Conservation (phyloP, 1,284 basidiomycete species). For the Athelia sp. region DNA sequence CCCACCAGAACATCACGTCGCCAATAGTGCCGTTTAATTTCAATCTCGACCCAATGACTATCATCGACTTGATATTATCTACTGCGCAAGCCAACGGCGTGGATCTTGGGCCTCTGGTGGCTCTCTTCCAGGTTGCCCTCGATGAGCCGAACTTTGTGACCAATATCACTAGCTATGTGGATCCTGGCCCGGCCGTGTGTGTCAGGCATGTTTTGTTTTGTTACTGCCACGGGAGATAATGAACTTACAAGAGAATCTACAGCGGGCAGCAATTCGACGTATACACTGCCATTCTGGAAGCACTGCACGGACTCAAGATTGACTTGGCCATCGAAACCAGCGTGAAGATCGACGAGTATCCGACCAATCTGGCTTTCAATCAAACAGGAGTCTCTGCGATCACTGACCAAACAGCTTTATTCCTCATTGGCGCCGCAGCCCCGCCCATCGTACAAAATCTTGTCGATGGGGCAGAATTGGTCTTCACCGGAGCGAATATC, state of each 20-base stretch:
- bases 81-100: constrained; percentile 53
- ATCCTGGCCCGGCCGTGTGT: constrained; percentile 46
- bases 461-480: constrained; percentile 53
- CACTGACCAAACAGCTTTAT: constrained; percentile 61
- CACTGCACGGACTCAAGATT: constrained; percentile 55
- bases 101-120: constrained; percentile 59
- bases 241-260: no score
- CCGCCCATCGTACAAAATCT: constrained; percentile 67
- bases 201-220: constrained; percentile 31
- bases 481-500: constrained; percentile 31
- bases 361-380: constrained; percentile 57
- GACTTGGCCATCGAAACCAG: constrained; percentile 44
- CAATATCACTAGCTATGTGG: constrained; percentile 48
- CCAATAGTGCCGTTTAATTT: constrained; percentile 57
- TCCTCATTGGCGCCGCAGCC: constrained; percentile 65
- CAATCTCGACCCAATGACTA: constrained; percentile 58
- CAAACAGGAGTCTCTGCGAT: constrained; percentile 58
- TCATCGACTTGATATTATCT: constrained; percentile 54
- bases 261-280: constrained; percentile 57
- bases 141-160: constrained; percentile 47
- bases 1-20: constrained; percentile 60
- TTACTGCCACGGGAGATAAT: no score
- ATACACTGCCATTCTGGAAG: constrained; percentile 55
- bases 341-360: constrained; percentile 56
- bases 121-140: constrained; percentile 54